A percentile compares a stretch with the other conserved stretches of the same genome.
Conservation (phyloP, 2,329 filamentous ascomycete species). For the Knufia petricola region DNA sequence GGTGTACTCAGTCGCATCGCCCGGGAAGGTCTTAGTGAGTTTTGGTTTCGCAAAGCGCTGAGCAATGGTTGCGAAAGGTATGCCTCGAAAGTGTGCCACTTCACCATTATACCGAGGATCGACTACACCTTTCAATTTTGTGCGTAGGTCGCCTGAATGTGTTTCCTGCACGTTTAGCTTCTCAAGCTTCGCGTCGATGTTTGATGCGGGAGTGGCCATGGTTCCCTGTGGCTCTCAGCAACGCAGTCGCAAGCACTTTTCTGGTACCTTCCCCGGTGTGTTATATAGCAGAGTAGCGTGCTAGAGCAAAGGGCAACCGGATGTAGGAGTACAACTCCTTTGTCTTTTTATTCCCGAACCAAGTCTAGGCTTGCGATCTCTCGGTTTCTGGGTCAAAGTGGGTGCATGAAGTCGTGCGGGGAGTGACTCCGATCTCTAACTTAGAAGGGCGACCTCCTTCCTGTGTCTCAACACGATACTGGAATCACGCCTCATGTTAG, state of each 20-base stretch:
- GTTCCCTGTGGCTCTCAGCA: not conserved
- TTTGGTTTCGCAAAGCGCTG: slow-evolving; percentile 2
- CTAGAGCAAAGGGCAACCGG: not conserved
- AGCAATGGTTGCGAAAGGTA: slow-evolving; percentile 6
- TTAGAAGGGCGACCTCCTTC: no score
- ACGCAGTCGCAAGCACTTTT: not conserved
- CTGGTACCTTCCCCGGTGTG: no score
- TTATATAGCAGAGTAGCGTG: no score
- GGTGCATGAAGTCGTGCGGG: no score
- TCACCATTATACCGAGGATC: slow-evolving; percentile 2
- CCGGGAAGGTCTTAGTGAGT: not conserved
- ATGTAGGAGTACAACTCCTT: not conserved
- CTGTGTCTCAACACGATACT: no score
- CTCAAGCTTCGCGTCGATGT: not conserved
- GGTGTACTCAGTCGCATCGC: not conserved
- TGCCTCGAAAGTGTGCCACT: slow-evolving; percentile 5
- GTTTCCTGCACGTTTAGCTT: not conserved
- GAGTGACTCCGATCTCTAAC: no score
- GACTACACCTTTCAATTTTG: slow-evolving; percentile 3
- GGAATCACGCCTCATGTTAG: no score
- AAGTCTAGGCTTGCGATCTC: not conserved
- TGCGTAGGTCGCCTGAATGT: not conserved
- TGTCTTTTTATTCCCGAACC: not conserved
- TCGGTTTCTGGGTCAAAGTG: no score
- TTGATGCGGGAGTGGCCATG: not conserved